These are phyloP conservation scores for Hepatocystis sp. DNA, from an alignment of 169 alveolate genomes.

Conservation along the genomic window DNA sequence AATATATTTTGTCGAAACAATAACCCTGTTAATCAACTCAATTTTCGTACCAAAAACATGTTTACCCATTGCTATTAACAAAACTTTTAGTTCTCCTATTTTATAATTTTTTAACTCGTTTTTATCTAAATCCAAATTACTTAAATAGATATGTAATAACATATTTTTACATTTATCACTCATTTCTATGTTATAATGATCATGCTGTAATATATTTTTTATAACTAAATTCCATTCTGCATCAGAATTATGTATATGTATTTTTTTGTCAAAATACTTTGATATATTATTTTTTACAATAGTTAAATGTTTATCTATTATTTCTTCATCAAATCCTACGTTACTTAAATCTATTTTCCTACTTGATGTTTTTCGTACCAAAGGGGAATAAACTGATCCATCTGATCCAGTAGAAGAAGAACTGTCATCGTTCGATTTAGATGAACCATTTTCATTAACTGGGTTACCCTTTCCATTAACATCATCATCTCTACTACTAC, in stretches of 20 bases:
- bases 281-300: constrained; percentile 19
- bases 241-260: constrained; percentile 10
- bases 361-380: constrained; percentile 61
- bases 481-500: background rate
- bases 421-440: background rate
- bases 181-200: constrained; percentile 40
- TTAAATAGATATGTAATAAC: constrained; percentile 29
- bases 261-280: constrained; percentile 10
- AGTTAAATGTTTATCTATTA: constrained; percentile 18
- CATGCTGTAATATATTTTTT: constrained; percentile 20
- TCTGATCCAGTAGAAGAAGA: constrained; percentile 7
- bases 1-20: constrained; percentile 66
- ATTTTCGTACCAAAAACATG: constrained; percentile 72
- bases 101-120: constrained; percentile 25
- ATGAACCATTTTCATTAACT: constrained; percentile 21
- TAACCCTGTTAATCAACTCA: constrained; percentile 42
- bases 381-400: constrained; percentile 36
- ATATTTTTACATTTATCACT: constrained; percentile 39
- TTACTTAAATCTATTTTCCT: constrained; percentile 58
- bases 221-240: constrained; percentile 36
- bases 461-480: background rate
- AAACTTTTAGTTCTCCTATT: constrained; percentile 66
- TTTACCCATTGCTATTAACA: constrained; percentile 63
- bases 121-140: constrained; percentile 7
- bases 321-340: constrained; percentile 61